These are phyloP conservation scores for Taphrina pruni DNA, from an alignment of 1,139 yeast genomes.

Conservation along the genomic window DNA sequence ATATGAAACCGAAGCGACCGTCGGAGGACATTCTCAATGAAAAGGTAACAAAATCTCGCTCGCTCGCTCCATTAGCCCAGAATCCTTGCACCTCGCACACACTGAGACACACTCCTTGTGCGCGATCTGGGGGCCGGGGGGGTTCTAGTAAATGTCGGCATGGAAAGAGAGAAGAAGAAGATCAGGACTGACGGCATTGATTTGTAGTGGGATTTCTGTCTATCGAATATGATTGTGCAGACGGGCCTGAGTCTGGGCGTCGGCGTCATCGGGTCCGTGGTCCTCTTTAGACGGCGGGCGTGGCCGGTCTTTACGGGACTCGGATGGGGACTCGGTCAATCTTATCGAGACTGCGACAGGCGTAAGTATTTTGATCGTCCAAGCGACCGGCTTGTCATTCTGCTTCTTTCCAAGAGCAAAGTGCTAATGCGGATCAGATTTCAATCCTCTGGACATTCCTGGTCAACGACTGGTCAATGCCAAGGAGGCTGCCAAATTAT, in stretches of 20 bases:
- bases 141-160: no score
- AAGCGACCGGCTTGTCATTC: no score
- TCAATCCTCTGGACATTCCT: conserved; percentile 42
- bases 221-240: conserved; percentile 91
- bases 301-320: conserved; percentile 45
- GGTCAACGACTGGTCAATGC: conserved; percentile 39
- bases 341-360: conserved; percentile 44
- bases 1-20: conserved; percentile 49
- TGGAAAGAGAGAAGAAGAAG: not conserved
- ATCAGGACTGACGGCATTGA: conserved; percentile 5
- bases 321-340: conserved; percentile 45
- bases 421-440: conserved; percentile 5
- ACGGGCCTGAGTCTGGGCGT: conserved; percentile 98
- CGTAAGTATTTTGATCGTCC: not conserved
- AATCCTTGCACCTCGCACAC: no score
- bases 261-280: conserved; percentile 92
- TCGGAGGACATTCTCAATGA: conserved; percentile 77
- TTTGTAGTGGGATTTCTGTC: conserved; percentile 86
- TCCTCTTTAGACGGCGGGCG: conserved; percentile 67
- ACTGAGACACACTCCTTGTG: no score
- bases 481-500: conserved; percentile 22
- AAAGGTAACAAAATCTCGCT: conserved; percentile 54
- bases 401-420: no score
- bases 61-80: no score
- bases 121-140: no score